Base-by-base conservation (phyloP, 306 rosid species). In the Cucurbita argyrosperma region DNA sequence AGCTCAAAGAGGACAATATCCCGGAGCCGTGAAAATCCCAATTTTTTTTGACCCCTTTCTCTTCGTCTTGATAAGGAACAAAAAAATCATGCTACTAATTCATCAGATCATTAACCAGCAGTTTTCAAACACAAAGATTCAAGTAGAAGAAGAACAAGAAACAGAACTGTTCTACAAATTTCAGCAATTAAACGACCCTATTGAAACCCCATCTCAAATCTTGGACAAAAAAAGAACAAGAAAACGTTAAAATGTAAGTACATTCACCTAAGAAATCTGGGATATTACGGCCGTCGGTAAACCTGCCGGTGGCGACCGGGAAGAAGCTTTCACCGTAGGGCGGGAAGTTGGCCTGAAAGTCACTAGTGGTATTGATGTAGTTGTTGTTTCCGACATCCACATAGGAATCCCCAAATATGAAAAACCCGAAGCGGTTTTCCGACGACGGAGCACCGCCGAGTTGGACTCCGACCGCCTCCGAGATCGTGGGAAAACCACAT, bases 371-470 rank as follows among this genome's bases (percentile, higher is more conserved):
- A 16, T 10, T 57, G 15, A 57, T 57, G 63, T 57, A 57, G 63
- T 82, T 82, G 50, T 82, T 85, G 65, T 79, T 84, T 19, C 79
- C 74, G 72, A 80, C 13, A 80, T 83, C 65, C 75, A 79, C 9
- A 21, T 57, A 57, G 39, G 63, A 57, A 57, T 57, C 63, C 11
- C 63, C 63, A 16, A 57, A 57, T 5, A 85, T 50, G 72, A 77
- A 85, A 26, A 82, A 50, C 18, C 82, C 78, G 39, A 37, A 64
- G 12, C 56, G 74, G 21, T 26, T 60, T 19, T 21, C 23, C 19
- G 70, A 12, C 43, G 19, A 26, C 1, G 40, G 8, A 60, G 1
- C 26, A 14, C 10, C 11, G 15, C 0, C 0, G 23, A 39, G 23
- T 37, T 8, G 14, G 14, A 38, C 15, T 3, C 23, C 19, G 45